Evolutionary conservation across 1,139 yeast genomes (phyloP).

Genomic region (Nakaseomyces sp.): DNA sequence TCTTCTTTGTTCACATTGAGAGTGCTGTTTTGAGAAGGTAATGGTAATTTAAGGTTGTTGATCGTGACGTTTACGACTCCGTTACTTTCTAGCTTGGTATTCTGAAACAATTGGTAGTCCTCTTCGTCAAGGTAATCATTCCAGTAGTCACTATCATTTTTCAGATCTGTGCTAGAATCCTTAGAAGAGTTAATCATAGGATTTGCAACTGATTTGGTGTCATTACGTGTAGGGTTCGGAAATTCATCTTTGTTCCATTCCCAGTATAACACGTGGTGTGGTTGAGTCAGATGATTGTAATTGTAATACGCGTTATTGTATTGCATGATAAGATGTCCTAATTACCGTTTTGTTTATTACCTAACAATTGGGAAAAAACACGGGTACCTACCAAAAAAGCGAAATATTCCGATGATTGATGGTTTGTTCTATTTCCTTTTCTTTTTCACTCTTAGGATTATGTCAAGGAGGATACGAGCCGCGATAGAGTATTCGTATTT

Average conservation of each 20-base stretch:
- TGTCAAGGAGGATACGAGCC: too few relatives aligned
- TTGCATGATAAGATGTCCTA: conserved; percentile 6
- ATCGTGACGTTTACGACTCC: conserved; percentile 13
- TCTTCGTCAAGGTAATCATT: conserved; percentile 25
- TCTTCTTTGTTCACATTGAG: conserved; percentile 1
- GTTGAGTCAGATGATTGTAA: conserved; percentile 14
- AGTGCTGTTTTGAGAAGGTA: background rate
- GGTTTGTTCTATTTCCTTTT: too few relatives aligned
- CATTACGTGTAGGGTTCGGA: conserved; percentile 15
- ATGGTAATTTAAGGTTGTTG: background rate
- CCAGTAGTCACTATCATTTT: conserved; percentile 15
- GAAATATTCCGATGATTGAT: too few relatives aligned
- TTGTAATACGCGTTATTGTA: conserved; percentile 20
- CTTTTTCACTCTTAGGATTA: too few relatives aligned
- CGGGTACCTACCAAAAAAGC: background rate
- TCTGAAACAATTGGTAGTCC: conserved; percentile 22
- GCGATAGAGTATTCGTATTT: too few relatives aligned
- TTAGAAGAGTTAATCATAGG: background rate
- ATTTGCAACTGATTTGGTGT: background rate
- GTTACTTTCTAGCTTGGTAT: conserved; percentile 18
- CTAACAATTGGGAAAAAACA: background rate
- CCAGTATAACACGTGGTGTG: conserved; percentile 20
- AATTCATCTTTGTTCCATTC: conserved; percentile 25
- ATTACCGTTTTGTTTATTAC: background rate
- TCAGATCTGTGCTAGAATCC: conserved; percentile 1